phyloP scores from a whole-genome alignment of 495 filamentous ascomycete species.

The Penicillium flavigenum region DNA sequence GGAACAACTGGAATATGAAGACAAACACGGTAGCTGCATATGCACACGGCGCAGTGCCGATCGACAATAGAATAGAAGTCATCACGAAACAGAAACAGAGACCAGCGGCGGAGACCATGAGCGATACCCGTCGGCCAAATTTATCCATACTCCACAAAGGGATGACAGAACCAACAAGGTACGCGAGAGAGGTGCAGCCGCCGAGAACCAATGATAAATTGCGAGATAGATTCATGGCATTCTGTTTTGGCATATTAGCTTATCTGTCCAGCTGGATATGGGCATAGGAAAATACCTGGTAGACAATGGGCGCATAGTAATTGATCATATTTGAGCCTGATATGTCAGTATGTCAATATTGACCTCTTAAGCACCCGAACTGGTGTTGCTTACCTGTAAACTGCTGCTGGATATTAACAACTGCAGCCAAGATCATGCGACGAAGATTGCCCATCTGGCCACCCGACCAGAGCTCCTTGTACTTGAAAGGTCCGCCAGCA shows the following conservation, averaged over 20 bases:
- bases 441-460: slow-evolving; percentile 42
- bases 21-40: slow-evolving; percentile 46
- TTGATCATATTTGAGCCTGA: slow-evolving; percentile 57
- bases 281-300: slow-evolving; percentile 25
- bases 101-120: slow-evolving; percentile 48
- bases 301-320: slow-evolving; percentile 47
- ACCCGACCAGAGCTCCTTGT: slow-evolving; percentile 37
- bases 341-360: background rate
- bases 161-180: slow-evolving; percentile 38
- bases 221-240: slow-evolving; percentile 51
- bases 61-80: slow-evolving; percentile 34
- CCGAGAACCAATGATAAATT: slow-evolving; percentile 51
- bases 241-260: background rate
- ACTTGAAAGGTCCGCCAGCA: slow-evolving; percentile 38
- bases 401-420: slow-evolving; percentile 39
- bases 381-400: slow-evolving; percentile 28
- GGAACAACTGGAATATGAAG: slow-evolving; percentile 51
- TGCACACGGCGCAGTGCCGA: slow-evolving; percentile 23
- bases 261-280: background rate
- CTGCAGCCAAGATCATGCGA: slow-evolving; percentile 37
- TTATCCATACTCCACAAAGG: slow-evolving; percentile 49
- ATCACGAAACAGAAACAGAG: slow-evolving; percentile 46
- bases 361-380: background rate
- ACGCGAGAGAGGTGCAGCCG: slow-evolving; percentile 47
- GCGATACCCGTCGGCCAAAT: slow-evolving; percentile 49